Conservation (phyloP, 176 grass and related monocot species). For the Oryza glaberrima region DNA sequence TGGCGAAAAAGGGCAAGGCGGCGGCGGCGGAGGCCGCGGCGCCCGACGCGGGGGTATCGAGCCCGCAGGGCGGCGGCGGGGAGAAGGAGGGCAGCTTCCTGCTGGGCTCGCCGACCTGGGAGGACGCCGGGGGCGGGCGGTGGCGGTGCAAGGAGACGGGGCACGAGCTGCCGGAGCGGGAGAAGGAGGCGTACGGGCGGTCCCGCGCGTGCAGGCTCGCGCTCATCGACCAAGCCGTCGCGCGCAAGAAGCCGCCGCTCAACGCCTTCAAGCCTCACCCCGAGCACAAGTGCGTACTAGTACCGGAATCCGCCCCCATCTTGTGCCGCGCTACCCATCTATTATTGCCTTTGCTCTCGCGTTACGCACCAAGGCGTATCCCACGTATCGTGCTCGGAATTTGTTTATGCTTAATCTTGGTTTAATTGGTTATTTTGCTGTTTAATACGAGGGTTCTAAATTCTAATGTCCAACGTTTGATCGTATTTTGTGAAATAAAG, state of each 20-base stretch:
- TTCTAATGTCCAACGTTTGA: background rate
- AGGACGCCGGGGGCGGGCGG: slow-evolving; percentile 63
- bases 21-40: background rate
- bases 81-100: slow-evolving; percentile 84
- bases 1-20: slow-evolving; percentile 56
- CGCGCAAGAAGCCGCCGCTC: slow-evolving; percentile 70
- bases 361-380: background rate
- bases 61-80: slow-evolving; percentile 32
- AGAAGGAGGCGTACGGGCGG: slow-evolving; percentile 72
- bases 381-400: background rate
- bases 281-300: slow-evolving; percentile 57
- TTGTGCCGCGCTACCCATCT: background rate
- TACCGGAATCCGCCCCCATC: background rate
- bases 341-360: background rate
- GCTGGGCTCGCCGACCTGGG: slow-evolving; percentile 77
- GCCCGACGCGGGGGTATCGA: slow-evolving; percentile 23
- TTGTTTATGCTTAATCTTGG: background rate
- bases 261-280: slow-evolving; percentile 84
- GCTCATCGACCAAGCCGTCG: slow-evolving; percentile 74
- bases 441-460: background rate
- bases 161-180: slow-evolving; percentile 82
- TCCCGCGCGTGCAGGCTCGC: slow-evolving; percentile 78
- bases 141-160: slow-evolving; percentile 83
- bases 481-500: background rate
- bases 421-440: background rate